Conservation (phyloP, 1,284 basidiomycete species). For the Albatrellus sp. region DNA sequence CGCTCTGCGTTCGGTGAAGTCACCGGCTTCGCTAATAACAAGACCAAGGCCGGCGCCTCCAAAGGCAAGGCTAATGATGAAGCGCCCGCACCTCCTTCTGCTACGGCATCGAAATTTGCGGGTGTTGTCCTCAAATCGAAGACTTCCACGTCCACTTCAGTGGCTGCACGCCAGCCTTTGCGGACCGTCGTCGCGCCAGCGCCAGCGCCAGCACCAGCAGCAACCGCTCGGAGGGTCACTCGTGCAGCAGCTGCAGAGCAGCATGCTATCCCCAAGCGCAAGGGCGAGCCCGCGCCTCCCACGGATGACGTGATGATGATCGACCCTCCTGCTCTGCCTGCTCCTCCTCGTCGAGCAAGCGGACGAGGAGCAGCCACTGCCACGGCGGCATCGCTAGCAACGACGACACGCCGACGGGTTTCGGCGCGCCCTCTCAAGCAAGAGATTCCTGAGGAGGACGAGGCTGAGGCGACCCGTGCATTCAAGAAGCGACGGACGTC, state of each 20-base stretch:
- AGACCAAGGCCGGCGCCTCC: slow-evolving; percentile 16
- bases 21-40: slow-evolving; percentile 18
- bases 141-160: slow-evolving; percentile 18
- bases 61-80: slow-evolving; percentile 32
- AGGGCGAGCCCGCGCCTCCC: slow-evolving; percentile 25
- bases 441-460: slow-evolving; percentile 28
- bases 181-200: slow-evolving; percentile 14
- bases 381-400: slow-evolving; percentile 6
- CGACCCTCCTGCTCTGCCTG: slow-evolving; percentile 24
- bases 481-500: slow-evolving; percentile 67
- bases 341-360: slow-evolving; percentile 9
- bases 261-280: slow-evolving; percentile 16
- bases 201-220: slow-evolving; percentile 16
- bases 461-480: slow-evolving; percentile 30
- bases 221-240: slow-evolving; percentile 15
- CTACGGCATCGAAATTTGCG: slow-evolving; percentile 30
- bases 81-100: slow-evolving; percentile 16
- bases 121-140: slow-evolving; percentile 39
- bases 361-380: slow-evolving; percentile 7
- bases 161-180: slow-evolving; percentile 16
- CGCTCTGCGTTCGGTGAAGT: slow-evolving; percentile 65
- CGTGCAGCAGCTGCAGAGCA: slow-evolving; percentile 8
- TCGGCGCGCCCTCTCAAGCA: slow-evolving; percentile 6
- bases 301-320: slow-evolving; percentile 46
- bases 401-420: slow-evolving; percentile 7